phyloP scores from a whole-genome alignment of 305 asterid species.

The Rubia occidens region DNA sequence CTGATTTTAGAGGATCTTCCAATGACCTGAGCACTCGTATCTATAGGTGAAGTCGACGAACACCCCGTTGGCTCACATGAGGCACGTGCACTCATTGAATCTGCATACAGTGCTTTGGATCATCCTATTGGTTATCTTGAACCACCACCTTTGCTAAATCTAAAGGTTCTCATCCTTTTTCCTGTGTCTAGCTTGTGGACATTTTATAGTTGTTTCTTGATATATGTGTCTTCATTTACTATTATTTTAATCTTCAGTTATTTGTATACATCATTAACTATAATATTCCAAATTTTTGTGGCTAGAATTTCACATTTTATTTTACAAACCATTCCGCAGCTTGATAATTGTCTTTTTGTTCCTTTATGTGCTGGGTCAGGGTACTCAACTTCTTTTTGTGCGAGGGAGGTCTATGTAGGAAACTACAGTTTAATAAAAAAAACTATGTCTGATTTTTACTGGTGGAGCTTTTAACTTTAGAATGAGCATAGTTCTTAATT shows the following conservation, averaged over 20 bases:
- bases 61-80: conserved; percentile 90
- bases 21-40: too few species aligned
- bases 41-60: conserved; percentile 25
- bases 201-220: neutral
- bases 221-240: neutral
- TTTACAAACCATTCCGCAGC: too few species aligned
- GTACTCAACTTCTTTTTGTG: too few species aligned
- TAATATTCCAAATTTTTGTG: neutral
- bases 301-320: neutral
- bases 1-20: too few species aligned
- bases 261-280: neutral
- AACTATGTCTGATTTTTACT: too few species aligned
- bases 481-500: too few species aligned
- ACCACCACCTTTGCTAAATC: conserved; percentile 69
- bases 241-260: neutral
- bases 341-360: too few species aligned
- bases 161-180: conserved; percentile 47
- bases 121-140: conserved; percentile 82
- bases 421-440: too few species aligned
- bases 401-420: too few species aligned
- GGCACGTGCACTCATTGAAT: conserved; percentile 93
- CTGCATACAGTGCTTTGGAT: conserved; percentile 93
- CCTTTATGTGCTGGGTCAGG: too few species aligned
- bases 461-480: too few species aligned
- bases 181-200: neutral